Conservation (phyloP, 768 basidiomycete genomes). For the Lentinula sp. region DNA sequence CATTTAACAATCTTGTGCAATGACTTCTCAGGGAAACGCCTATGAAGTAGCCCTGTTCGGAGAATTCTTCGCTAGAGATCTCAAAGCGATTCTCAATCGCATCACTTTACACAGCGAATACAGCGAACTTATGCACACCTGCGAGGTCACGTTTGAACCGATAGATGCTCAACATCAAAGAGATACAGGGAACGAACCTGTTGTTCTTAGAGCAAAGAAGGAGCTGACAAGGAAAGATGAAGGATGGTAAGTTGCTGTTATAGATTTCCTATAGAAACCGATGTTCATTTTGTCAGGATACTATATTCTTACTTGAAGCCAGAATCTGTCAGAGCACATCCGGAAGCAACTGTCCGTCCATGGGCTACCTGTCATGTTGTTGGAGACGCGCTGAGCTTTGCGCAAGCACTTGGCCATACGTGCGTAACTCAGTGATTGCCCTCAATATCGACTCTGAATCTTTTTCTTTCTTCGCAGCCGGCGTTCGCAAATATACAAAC, state of each 20-base stretch:
- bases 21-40: slow-evolving; percentile 42
- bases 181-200: slow-evolving; percentile 58
- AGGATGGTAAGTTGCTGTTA: slow-evolving; percentile 48
- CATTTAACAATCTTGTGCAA: slow-evolving; percentile 12
- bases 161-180: slow-evolving; percentile 58
- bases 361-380: slow-evolving; percentile 77
- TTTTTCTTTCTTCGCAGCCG: slow-evolving; percentile 29
- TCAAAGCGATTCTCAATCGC: slow-evolving; percentile 72
- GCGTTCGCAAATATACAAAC: slow-evolving; percentile 75
- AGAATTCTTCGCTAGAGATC: slow-evolving; percentile 73
- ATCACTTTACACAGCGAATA: slow-evolving; percentile 80
- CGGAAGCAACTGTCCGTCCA: slow-evolving; percentile 82
- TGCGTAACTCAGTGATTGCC: slow-evolving; percentile 24
- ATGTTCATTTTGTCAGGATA: slow-evolving; percentile 37
- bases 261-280: not conserved
- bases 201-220: slow-evolving; percentile 67
- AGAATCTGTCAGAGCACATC: slow-evolving; percentile 77
- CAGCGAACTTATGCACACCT: slow-evolving; percentile 62
- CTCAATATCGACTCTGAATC: not conserved
- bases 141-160: slow-evolving; percentile 81
- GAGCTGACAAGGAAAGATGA: slow-evolving; percentile 57
- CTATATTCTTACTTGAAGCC: slow-evolving; percentile 80
- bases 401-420: slow-evolving; percentile 74
- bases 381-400: slow-evolving; percentile 77
- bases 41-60: slow-evolving; percentile 83